phyloP scores from a whole-genome alignment of 2,329 filamentous ascomycete species.

The Colletotrichum cuscutae region DNA sequence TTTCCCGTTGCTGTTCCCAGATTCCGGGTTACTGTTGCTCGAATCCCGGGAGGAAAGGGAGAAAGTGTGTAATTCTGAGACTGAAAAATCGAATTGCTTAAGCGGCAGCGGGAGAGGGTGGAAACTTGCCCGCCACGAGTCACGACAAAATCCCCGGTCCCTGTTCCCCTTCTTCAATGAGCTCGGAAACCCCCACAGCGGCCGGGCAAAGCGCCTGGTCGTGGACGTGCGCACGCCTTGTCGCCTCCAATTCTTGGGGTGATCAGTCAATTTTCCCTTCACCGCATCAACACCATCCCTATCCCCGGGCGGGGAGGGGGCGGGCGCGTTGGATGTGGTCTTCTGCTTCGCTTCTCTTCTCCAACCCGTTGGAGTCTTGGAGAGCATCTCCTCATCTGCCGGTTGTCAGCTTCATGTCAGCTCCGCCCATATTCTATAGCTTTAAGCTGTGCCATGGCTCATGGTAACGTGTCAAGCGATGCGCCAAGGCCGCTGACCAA shows the following conservation, averaged over 20 bases:
- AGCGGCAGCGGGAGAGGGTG: neutral
- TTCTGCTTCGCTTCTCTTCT: neutral
- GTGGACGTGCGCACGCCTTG: neutral
- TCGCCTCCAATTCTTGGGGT: neutral
- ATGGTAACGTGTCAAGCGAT: neutral
- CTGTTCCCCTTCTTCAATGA: neutral
- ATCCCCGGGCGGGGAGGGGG: neutral
- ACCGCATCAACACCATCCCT: conserved; percentile 11
- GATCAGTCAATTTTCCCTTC: conserved; percentile 1
- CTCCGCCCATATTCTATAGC: neutral
- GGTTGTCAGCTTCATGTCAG: conserved; percentile 5
- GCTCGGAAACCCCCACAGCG: conserved; percentile 11
- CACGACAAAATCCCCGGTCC: conserved; percentile 20
- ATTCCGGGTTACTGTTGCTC: neutral
- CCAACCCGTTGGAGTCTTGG: neutral
- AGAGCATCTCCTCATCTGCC: neutral
- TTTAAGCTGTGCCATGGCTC: conserved; percentile 2
- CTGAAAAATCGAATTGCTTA: neutral
- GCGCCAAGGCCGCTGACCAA: conserved; percentile 10
- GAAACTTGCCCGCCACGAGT: conserved; percentile 10
- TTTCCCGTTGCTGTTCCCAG: neutral
- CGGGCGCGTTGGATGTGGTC: neutral
- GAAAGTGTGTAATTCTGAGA: neutral
- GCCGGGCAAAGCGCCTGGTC: conserved; percentile 21
- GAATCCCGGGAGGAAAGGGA: neutral